Evolutionary conservation across 108 stramenopile species (phyloP).

Genomic region (Cylindrotheca closterium): DNA sequence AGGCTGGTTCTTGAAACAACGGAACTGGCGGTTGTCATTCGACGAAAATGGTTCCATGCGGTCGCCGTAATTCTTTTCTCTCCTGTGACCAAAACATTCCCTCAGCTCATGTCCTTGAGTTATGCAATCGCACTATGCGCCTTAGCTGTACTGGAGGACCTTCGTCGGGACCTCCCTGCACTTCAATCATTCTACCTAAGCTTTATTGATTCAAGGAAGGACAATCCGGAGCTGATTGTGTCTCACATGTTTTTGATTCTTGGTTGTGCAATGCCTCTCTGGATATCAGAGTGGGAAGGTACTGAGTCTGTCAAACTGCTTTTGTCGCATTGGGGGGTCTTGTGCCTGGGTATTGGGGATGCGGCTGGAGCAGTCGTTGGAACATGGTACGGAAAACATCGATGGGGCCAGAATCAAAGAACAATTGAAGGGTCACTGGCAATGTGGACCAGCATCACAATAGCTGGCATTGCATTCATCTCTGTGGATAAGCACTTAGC

Average conservation of each 20-base stretch:
- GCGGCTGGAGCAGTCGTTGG: conserved; percentile 73
- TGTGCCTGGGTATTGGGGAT: conserved; percentile 80
- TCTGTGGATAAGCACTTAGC: conserved; percentile 6
- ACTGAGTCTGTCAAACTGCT: conserved; percentile 5
- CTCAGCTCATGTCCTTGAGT: conserved; percentile 66
- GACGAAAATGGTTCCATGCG: conserved; percentile 83
- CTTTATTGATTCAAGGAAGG: conserved; percentile 43
- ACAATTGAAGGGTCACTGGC: conserved; percentile 75
- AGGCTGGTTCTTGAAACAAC: background rate
- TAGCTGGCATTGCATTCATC: conserved; percentile 7
- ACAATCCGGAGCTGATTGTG: conserved; percentile 53
- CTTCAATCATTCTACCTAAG: conserved; percentile 35
- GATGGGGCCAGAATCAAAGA: conserved; percentile 53
- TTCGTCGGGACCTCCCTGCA: conserved; percentile 31
- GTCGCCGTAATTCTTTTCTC: conserved; percentile 71
- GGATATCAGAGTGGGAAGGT: conserved; percentile 36
- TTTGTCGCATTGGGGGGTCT: conserved; percentile 53
- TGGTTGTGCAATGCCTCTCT: conserved; percentile 81
- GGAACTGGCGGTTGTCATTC: conserved; percentile 37
- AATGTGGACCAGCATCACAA: conserved; percentile 70
- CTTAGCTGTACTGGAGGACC: conserved; percentile 60
- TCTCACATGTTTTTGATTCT: conserved; percentile 71
- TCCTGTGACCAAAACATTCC: conserved; percentile 53
- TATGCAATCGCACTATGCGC: conserved; percentile 71
- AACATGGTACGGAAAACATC: conserved; percentile 25